phyloP scores from a whole-genome alignment of 176 grass and related monocot genomes.

The Hordeum marinum region DNA sequence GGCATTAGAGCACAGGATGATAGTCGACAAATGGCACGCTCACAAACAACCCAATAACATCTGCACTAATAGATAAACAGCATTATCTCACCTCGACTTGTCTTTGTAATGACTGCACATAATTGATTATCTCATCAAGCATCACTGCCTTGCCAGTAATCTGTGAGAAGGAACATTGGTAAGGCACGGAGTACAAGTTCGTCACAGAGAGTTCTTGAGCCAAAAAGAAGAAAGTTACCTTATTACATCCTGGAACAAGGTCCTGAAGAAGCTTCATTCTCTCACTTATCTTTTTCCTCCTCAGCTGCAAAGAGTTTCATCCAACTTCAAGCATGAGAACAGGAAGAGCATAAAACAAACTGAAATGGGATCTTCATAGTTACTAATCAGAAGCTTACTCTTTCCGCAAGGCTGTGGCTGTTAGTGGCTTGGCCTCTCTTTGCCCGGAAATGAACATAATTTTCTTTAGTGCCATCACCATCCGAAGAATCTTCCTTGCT shows the following conservation, averaged over 20 bases:
- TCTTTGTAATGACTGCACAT: conserved; percentile 94
- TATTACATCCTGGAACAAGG: conserved; percentile 95
- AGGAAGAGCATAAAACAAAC: conserved; percentile 11
- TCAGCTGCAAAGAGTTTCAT: conserved; percentile 53
- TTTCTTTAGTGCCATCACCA: conserved; percentile 66
- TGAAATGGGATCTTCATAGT: not conserved
- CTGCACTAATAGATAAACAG: not conserved
- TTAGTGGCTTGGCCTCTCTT: conserved; percentile 95
- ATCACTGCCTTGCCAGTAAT: conserved; percentile 96
- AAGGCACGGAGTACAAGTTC: not conserved
- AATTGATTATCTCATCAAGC: conserved; percentile 99
- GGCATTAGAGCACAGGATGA: conserved; percentile 14
- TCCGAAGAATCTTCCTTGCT: conserved; percentile 48
- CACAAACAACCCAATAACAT: not conserved
- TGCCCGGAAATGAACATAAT: conserved; percentile 86
- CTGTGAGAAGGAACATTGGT: conserved; percentile 34
- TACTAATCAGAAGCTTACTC: conserved; percentile 49
- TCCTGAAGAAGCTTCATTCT: conserved; percentile 99
- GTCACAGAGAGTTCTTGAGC: not conserved
- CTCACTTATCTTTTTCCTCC: conserved; percentile 98
- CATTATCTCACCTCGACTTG: conserved; percentile 73
- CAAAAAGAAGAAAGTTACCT: conserved; percentile 42
- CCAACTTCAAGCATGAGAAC: conserved; percentile 31
- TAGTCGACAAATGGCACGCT: conserved; percentile 1
- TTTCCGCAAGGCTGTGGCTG: conserved; percentile 98